Base-by-base conservation (phyloP, 1,284 basidiomycete genomes). In the Xerocomus amazonicus region DNA sequence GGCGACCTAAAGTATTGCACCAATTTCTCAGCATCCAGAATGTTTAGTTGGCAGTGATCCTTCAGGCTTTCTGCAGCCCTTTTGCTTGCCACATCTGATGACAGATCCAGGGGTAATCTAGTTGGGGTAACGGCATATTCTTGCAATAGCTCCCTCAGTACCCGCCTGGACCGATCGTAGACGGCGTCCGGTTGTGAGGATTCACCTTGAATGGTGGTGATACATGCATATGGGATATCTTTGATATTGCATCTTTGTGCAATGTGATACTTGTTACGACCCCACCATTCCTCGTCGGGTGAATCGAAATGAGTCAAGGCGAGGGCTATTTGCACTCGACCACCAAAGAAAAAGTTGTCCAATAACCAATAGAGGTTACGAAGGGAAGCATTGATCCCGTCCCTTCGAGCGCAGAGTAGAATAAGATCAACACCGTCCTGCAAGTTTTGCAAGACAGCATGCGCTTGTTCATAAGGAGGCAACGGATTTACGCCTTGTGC, bases 241-340 rank as follows among this genome's bases (percentile, higher is more conserved):
- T 51, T 50, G 8, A 66, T 65, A n/a, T 29, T 31, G 39, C 38
- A 63, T 59, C 4, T 56, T 29, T 59, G 38, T 9, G 43, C 29
- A 31, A 65, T 66, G 17, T 8, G 17, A 34, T 55, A 46, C 16
- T 31, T 47, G 35, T 68, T 68, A 48, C 56, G 54, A 3, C 27
- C 48, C 63, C 66, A 65, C 63, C 63, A 65, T 9, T 47, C 29
- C 3, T 57, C 50, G 19, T 61, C 42, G 7, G 50, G 43, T 3
- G 37, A 63, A 48, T 61, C 73, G 23, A 70, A 63, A n/a, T 71
- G 63, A 26, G 72, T 74, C 23, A 73, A 52, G 42, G 70, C 57
- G 23, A 72, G 52, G 33, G 66, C 68, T 43, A 73, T 61, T 14
- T 61, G 69, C 3, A 67, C 65, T 6, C 46, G 54, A 12, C 60